Percentiles rank a stretch among this genome's conserved stretches.
phyloP scores from a whole-genome alignment of 2,329 filamentous ascomycete genomes.

The Rosellinia necatrix region DNA sequence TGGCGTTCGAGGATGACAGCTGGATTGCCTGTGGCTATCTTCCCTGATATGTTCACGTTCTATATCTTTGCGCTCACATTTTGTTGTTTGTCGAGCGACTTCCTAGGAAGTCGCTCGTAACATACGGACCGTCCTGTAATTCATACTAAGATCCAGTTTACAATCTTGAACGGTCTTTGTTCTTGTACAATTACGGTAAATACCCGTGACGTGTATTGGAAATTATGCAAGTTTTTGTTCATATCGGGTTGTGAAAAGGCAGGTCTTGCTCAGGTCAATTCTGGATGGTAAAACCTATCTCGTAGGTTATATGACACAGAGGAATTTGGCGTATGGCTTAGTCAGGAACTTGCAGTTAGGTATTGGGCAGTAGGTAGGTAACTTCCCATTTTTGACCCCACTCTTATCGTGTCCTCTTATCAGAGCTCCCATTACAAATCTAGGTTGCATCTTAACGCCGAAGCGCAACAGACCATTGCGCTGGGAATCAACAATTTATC shows the following conservation, averaged over 20 bases:
- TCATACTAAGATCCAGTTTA: background rate
- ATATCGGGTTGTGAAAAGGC: background rate
- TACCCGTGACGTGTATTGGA: background rate
- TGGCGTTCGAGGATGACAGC: slow-evolving; percentile 7
- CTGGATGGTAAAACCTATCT: background rate
- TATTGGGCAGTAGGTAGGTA: too few species aligned
- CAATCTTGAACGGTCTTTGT: slow-evolving; percentile 3
- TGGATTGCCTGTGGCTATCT: slow-evolving; percentile 7
- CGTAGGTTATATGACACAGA: too few species aligned
- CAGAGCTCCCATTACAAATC: slow-evolving; percentile 20
- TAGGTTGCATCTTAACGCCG: background rate
- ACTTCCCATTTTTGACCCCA: too few species aligned
- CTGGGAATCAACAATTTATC: slow-evolving; percentile 14
- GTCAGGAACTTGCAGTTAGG: too few species aligned
- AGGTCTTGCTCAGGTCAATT: background rate
- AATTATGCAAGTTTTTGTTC: background rate
- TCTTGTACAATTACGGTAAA: background rate
- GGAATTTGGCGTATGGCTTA: too few species aligned
- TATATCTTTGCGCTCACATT: slow-evolving; percentile 15
- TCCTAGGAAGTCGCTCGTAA: slow-evolving; percentile 16
- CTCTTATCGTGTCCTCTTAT: background rate
- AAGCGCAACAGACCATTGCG: too few species aligned
- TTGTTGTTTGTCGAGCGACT: slow-evolving; percentile 13
- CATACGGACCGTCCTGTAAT: slow-evolving; percentile 2
- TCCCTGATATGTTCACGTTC: slow-evolving; percentile 11